Base-by-base conservation (phyloP, 2,329 filamentous ascomycete genomes). In the Diaporthe ilicicola region DNA sequence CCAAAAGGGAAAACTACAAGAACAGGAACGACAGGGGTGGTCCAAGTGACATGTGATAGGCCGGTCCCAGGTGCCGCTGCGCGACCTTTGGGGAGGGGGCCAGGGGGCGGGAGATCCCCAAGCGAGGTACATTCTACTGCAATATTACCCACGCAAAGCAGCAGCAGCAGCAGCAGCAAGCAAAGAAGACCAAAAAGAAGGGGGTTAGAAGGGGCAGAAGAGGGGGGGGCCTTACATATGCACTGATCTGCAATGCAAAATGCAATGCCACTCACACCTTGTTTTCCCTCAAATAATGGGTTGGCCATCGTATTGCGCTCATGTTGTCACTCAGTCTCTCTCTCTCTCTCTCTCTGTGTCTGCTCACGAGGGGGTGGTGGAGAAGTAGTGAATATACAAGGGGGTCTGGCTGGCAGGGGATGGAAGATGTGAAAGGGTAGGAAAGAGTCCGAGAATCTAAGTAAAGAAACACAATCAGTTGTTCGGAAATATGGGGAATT, bases 191-290 rank as follows among this genome's bases (percentile, higher is more conserved):
- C 4, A 55, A 10, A 15, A 24, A 12, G 59, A 24, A 62, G 15
- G 13, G 29, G 39, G n/a, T n/a, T n/a, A n/a, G n/a, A n/a, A n/a
- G n/a, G n/a, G n/a, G n/a, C n/a, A n/a, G n/a, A n/a, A n/a, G n/a
- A 10, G 24, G 13, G 29, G n/a, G 13, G 44, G 42, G 29, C 44
- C 59, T 64, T n/a, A 37, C 44, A 50, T 64, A 64, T 64, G 59
- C 59, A 64, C 59, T 50, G 59, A 64, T 64, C 59, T 64, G 59
- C 59, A 50, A 50, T 13, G 59, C 59, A 29, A 50, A 64, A 64
- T 64, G 59, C 59, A 44, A 64, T 64, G 32, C 27, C 44, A 64
- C 59, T 37, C 59, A 62, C 59, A 62, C 37, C 37, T 8, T 13
- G 13, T 39, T 39, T 39, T 13, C 37, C 37, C 37, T 13, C 37